A percentile compares a stretch with the other conserved stretches of the same genome.
phyloP scores from a whole-genome alignment of 495 filamentous ascomycete genomes.

The Penicillium subrubescens region DNA sequence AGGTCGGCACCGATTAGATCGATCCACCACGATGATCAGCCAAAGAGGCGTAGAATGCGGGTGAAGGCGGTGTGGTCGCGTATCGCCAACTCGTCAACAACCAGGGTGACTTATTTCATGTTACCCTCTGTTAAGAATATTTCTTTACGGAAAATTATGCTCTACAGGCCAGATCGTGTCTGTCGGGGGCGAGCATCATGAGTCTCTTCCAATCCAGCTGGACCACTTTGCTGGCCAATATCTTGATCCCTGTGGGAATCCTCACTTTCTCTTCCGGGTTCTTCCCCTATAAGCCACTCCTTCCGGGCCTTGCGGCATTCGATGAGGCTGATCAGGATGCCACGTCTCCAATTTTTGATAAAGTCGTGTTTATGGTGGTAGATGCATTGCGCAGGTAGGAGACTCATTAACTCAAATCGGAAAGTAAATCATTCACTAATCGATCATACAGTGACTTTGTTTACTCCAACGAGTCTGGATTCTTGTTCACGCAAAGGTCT shows the following conservation, averaged over 20 bases:
- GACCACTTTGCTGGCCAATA: constrained; percentile 58
- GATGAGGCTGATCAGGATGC: constrained; percentile 45
- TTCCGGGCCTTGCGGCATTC: constrained; percentile 77
- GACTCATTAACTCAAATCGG: not conserved
- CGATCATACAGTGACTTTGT: constrained; percentile 82
- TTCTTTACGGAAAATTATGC: not conserved
- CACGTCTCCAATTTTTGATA: constrained; percentile 71
- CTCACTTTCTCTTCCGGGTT: constrained; percentile 87
- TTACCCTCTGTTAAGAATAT: not conserved
- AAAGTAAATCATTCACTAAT: constrained; percentile 12
- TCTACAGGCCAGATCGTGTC: not conserved
- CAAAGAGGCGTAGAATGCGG: not conserved
- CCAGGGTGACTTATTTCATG: not conserved
- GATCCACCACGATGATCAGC: not conserved
- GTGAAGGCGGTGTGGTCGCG: constrained; percentile 23
- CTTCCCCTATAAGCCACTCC: constrained; percentile 94
- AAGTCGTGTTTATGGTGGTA: constrained; percentile 94
- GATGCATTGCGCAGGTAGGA: constrained; percentile 87
- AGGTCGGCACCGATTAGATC: not conserved
- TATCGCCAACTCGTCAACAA: constrained; percentile 10
- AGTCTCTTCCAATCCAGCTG: constrained; percentile 20
- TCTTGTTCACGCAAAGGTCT: constrained; percentile 87
- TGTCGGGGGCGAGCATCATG: constrained; percentile 23
- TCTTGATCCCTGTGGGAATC: constrained; percentile 76
- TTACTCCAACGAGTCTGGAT: constrained; percentile 77